Conservation (phyloP, 2,329 filamentous ascomycete species). For the Sarocladium brachiariae region DNA sequence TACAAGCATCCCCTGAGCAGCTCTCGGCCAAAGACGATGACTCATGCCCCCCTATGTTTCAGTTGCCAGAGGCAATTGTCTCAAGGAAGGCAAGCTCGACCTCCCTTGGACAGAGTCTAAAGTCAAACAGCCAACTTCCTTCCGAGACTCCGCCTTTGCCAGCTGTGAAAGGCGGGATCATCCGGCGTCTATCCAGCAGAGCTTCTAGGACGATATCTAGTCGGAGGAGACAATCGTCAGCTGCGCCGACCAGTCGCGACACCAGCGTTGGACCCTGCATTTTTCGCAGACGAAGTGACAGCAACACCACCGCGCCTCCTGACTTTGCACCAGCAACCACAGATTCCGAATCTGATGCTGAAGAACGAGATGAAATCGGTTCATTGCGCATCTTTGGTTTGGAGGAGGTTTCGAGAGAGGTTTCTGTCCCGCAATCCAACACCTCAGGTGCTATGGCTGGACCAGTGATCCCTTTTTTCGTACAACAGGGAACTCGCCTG, state of each 20-base stretch:
- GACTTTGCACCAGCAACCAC: constrained; percentile 34
- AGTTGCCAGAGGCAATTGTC: constrained; percentile 68
- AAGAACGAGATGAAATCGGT: constrained; percentile 39
- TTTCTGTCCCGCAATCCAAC: constrained; percentile 27
- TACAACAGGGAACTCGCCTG: constrained; percentile 72
- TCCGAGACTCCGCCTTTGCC: constrained; percentile 33
- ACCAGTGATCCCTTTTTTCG: constrained; percentile 67
- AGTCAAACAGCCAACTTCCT: constrained; percentile 48
- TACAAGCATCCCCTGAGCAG: constrained; percentile 61
- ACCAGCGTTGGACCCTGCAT: constrained; percentile 86
- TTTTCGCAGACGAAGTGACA: constrained; percentile 81
- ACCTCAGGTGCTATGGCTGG: constrained; percentile 48
- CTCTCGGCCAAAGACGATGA: constrained; percentile 49
- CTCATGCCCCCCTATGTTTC: constrained; percentile 47
- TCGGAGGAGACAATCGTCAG: constrained; percentile 70
- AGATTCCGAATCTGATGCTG: constrained; percentile 53
- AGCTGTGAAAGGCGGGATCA: constrained; percentile 46
- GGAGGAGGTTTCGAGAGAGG: background rate
- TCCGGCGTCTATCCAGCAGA: constrained; percentile 77
- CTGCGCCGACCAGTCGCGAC: constrained; percentile 67
- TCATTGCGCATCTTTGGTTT: constrained; percentile 28
- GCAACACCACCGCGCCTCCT: constrained; percentile 63
- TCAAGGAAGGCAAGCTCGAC: constrained; percentile 51
- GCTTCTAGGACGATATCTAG: constrained; percentile 60
- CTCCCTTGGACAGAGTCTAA: constrained; percentile 56